Conservation (phyloP, 306 rosid species). For the Fragaria vesca region DNA sequence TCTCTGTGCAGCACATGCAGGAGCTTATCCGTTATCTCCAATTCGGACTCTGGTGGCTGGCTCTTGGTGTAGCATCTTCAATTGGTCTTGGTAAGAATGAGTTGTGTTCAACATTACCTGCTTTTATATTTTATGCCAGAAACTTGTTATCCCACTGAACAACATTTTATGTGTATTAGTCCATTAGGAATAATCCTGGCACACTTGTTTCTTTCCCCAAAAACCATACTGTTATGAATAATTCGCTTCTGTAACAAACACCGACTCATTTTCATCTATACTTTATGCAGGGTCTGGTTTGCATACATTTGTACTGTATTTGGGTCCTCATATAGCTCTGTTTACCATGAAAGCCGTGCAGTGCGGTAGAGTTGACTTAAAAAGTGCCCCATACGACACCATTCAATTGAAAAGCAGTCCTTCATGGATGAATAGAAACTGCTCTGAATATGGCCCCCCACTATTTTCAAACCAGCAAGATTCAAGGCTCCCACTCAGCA, state of each 20-base stretch:
- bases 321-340: conserved; percentile 25
- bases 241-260: background rate
- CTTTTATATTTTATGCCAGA: background rate
- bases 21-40: conserved; percentile 13
- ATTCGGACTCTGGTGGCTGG: conserved; percentile 22
- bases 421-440: conserved; percentile 65
- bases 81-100: conserved; percentile 19
- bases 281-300: conserved; percentile 18
- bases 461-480: conserved; percentile 38
- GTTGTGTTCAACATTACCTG: background rate
- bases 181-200: background rate
- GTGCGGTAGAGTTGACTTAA: conserved; percentile 34
- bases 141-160: background rate
- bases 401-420: conserved; percentile 55
- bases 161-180: background rate
- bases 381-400: conserved; percentile 67
- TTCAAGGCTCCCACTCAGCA: conserved; percentile 55
- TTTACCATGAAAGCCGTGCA: conserved; percentile 18
- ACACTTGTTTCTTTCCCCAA: background rate
- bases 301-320: conserved; percentile 24
- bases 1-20: conserved; percentile 2
- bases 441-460: conserved; percentile 59
- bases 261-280: background rate
- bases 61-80: conserved; percentile 21
- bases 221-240: background rate